Conservation (phyloP, 441 rosid species). For the Raphanus hybrid region DNA sequence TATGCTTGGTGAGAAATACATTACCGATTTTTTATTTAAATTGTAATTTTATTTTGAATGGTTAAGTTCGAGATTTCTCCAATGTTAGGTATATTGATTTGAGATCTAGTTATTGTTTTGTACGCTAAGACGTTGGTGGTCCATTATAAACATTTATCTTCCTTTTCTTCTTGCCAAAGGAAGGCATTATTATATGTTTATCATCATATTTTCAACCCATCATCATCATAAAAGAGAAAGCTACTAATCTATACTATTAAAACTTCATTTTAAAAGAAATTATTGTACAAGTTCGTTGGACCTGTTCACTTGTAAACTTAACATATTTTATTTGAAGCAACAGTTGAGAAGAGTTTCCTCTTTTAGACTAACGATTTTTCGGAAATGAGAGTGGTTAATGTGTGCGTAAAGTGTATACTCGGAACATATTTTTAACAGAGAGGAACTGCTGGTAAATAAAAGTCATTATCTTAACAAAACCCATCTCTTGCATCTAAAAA, state of each 20-base stretch:
- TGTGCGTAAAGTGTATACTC: not conserved
- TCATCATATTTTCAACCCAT: not conserved
- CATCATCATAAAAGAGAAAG: not conserved
- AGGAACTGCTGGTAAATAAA: not conserved
- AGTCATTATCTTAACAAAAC: not conserved
- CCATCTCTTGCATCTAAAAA: not conserved
- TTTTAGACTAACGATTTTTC: not conserved
- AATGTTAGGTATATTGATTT: slow-evolving; percentile 34
- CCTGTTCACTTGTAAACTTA: not conserved
- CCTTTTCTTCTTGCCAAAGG: not conserved
- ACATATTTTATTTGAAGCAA: not conserved
- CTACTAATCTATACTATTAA: not conserved
- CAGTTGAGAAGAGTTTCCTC: not conserved
- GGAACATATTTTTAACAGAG: not conserved
- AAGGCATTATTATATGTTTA: not conserved
- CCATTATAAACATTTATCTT: not conserved
- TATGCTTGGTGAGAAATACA: slow-evolving; percentile 38
- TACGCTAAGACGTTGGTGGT: not conserved
- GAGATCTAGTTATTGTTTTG: slow-evolving; percentile 18
- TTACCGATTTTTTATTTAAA: not conserved
- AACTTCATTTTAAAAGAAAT: not conserved
- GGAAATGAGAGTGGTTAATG: not conserved
- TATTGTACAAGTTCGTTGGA: not conserved
- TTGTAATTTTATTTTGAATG: slow-evolving; percentile 16
- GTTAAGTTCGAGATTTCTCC: slow-evolving; percentile 20